phyloP scores from a whole-genome alignment of 2,329 filamentous ascomycete species.

The Pseudogymnoascus sp. region DNA sequence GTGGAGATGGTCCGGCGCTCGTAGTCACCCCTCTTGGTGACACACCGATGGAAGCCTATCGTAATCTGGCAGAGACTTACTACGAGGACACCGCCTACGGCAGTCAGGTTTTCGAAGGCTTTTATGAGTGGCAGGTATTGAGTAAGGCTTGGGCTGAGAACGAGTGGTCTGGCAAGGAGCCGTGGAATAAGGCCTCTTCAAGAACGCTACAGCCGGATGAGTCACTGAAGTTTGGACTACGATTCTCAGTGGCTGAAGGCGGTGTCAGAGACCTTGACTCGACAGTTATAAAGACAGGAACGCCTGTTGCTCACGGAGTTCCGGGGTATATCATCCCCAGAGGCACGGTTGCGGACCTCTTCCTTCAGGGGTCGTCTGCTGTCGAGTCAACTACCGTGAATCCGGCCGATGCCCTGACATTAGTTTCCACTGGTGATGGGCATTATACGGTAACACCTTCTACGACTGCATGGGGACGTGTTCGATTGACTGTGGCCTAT shows the following conservation, averaged over 20 bases:
- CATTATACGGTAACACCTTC: constrained; percentile 39
- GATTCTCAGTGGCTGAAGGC: constrained; percentile 41
- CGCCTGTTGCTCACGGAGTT: constrained; percentile 44
- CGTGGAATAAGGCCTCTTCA: constrained; percentile 51
- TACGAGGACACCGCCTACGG: constrained; percentile 37
- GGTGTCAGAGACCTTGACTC: constrained; percentile 41
- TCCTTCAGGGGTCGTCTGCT: constrained; percentile 35
- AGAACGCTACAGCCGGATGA: constrained; percentile 38
- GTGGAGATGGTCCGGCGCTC: constrained; percentile 45
- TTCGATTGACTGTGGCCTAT: constrained; percentile 42
- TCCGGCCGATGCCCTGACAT: constrained; percentile 33
- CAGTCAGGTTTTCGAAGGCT: constrained; percentile 51
- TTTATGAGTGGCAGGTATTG: constrained; percentile 54
- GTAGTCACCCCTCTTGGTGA: constrained; percentile 47
- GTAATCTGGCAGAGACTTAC: constrained; percentile 41
- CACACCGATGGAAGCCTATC: constrained; percentile 48
- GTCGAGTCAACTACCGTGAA: constrained; percentile 35
- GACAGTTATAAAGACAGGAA: constrained; percentile 35
- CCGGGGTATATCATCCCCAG: constrained; percentile 48
- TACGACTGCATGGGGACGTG: constrained; percentile 41
- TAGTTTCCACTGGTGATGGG: constrained; percentile 25
- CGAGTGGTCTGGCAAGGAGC: constrained; percentile 43
- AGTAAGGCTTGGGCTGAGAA: constrained; percentile 48
- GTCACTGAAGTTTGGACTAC: constrained; percentile 41
- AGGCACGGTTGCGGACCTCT: constrained; percentile 40